A percentile compares a stretch with the other conserved stretches of the same genome.
These are phyloP conservation scores for Sporormia fimetaria DNA, from an alignment of 495 filamentous ascomycete genomes.

Conservation along the genomic window DNA sequence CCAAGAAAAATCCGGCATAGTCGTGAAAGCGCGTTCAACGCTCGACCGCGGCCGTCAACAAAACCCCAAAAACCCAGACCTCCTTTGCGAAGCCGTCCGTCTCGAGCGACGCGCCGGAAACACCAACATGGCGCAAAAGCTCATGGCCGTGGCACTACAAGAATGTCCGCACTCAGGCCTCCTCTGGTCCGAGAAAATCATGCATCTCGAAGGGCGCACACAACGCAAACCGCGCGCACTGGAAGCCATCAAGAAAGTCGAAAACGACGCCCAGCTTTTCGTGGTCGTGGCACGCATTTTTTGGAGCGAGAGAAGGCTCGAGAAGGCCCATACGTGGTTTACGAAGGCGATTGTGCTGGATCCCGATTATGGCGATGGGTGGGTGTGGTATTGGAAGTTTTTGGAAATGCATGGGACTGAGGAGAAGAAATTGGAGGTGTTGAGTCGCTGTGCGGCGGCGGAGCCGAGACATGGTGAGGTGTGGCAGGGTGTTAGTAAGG, in stretches of 20 bases:
- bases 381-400: constrained; percentile 98
- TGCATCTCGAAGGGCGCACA: constrained; percentile 81
- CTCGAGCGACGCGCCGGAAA: constrained; percentile 87
- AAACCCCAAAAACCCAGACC: constrained; percentile 67
- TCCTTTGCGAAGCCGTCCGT: constrained; percentile 86
- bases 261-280: constrained; percentile 80
- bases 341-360: constrained; percentile 85
- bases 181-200: constrained; percentile 87
- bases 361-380: constrained; percentile 78
- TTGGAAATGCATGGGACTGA: constrained; percentile 78
- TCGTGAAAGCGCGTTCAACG: constrained; percentile 83
- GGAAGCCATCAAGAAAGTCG: constrained; percentile 92
- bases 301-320: constrained; percentile 68
- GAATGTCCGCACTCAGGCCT: constrained; percentile 82
- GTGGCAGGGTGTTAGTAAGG: constrained; percentile 78
- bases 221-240: constrained; percentile 81
- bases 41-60: constrained; percentile 83
- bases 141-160: constrained; percentile 88
- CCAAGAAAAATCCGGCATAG: constrained; percentile 71
- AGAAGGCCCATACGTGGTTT: constrained; percentile 92
- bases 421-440: constrained; percentile 74
- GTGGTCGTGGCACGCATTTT: constrained; percentile 65
- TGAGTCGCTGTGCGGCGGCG: constrained; percentile 59
- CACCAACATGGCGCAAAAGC: constrained; percentile 64
- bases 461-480: constrained; percentile 89